A percentile compares a stretch with the other conserved stretches of the same genome.
Conservation (phyloP, 768 basidiomycete species). For the Crucibulum laeve region DNA sequence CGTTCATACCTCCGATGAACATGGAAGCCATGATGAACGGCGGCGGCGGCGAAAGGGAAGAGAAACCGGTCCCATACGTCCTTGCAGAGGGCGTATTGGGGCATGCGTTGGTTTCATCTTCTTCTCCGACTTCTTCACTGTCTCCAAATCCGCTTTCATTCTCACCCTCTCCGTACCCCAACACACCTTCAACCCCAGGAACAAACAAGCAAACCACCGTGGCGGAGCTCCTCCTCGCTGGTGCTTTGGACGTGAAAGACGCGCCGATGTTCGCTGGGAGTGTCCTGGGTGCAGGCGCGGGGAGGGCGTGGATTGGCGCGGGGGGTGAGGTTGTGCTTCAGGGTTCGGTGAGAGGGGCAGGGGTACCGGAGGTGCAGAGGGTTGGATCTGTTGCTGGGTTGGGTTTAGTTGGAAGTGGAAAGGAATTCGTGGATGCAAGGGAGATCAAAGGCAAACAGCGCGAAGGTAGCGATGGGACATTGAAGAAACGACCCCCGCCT, state of each 20-base stretch:
- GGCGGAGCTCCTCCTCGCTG: conserved; percentile 21
- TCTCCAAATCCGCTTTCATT: too few relatives aligned
- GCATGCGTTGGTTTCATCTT: too few relatives aligned
- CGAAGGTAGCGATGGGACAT: neutral
- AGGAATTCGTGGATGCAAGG: neutral
- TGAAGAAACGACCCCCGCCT: too few relatives aligned
- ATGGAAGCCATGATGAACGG: neutral
- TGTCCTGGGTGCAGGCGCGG: conserved; percentile 5
- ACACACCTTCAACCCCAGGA: too few relatives aligned
- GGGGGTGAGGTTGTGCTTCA: conserved; percentile 12
- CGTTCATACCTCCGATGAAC: neutral
- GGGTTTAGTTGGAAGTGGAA: neutral
- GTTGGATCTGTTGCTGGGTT: neutral
- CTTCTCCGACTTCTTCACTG: too few relatives aligned
- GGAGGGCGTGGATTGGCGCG: conserved; percentile 19
- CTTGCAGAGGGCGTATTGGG: conserved; percentile 16
- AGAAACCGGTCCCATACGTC: conserved; percentile 16
- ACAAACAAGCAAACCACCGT: conserved; percentile 13
- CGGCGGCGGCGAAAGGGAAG: too few relatives aligned
- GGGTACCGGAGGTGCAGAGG: too few relatives aligned
- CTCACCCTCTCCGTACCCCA: too few relatives aligned
- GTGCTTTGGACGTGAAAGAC: conserved; percentile 5
- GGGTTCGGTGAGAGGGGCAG: neutral
- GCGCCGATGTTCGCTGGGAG: conserved; percentile 3
- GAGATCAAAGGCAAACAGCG: neutral